phyloP scores from a whole-genome alignment of 1,139 yeast species.

The Cylindricascospora bacillispora region DNA sequence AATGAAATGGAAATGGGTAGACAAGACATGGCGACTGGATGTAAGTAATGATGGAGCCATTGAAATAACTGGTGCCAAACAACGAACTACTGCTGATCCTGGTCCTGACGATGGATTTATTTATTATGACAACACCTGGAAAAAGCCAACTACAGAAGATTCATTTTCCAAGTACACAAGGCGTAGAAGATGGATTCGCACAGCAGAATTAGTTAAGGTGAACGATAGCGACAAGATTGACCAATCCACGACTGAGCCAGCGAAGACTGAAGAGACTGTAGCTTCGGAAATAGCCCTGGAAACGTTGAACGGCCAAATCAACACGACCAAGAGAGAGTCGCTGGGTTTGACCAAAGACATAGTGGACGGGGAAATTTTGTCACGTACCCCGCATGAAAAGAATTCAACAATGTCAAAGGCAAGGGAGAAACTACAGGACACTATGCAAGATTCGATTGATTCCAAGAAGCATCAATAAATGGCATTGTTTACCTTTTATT shows the following conservation, averaged over 20 bases:
- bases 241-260: background rate
- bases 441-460: too few relatives aligned
- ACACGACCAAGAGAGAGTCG: too few relatives aligned
- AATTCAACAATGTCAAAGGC: too few relatives aligned
- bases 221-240: background rate
- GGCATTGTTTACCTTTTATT: too few relatives aligned
- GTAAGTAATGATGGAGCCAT: constrained; percentile 82
- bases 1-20: constrained; percentile 92
- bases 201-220: constrained; percentile 63
- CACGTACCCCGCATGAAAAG: too few relatives aligned
- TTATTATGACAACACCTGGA: constrained; percentile 90
- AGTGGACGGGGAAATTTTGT: too few relatives aligned
- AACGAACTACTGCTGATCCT: constrained; percentile 74
- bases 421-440: too few relatives aligned
- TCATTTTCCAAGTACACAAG: constrained; percentile 85
- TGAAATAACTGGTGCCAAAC: constrained; percentile 49
- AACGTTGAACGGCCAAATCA: too few relatives aligned
- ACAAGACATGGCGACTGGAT: constrained; percentile 84
- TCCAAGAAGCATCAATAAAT: too few relatives aligned
- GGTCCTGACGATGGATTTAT: constrained; percentile 73
- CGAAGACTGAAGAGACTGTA: too few relatives aligned
- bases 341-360: too few relatives aligned
- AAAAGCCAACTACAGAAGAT: constrained; percentile 79
- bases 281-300: too few relatives aligned
- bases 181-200: constrained; percentile 89